These are phyloP conservation scores for Dactylonectria estremocensis DNA, from an alignment of 2,329 filamentous ascomycete species.

Conservation along the genomic window DNA sequence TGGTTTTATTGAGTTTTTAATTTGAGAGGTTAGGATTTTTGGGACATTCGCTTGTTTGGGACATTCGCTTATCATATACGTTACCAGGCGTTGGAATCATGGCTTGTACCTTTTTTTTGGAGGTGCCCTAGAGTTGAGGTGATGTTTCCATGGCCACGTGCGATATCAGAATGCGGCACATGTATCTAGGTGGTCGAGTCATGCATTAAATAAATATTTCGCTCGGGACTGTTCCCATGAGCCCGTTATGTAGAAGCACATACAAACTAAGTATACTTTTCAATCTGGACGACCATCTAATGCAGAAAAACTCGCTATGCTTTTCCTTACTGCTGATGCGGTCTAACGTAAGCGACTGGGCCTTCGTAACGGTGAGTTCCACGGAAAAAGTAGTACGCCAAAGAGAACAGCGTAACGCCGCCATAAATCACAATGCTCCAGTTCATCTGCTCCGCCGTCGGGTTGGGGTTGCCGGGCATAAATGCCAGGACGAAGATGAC, in stretches of 20 bases:
- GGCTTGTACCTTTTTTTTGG: too few species aligned
- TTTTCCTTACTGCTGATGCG: conserved; percentile 25
- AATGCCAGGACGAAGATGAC: conserved; percentile 42
- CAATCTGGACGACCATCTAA: not conserved
- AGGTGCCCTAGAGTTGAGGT: too few species aligned
- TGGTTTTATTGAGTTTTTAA: too few species aligned
- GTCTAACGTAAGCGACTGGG: conserved; percentile 38
- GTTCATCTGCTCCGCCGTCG: conserved; percentile 37
- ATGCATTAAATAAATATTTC: too few species aligned
- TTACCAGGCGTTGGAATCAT: too few species aligned
- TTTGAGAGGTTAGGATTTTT: too few species aligned
- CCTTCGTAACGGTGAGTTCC: conserved; percentile 40
- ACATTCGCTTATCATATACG: too few species aligned
- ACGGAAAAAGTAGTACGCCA: conserved; percentile 35
- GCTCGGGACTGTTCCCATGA: too few species aligned
- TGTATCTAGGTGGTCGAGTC: too few species aligned
- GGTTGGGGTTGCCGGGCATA: conserved; percentile 41
- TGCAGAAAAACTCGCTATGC: not conserved
- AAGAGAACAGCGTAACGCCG: conserved; percentile 20
- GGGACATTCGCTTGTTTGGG: too few species aligned
- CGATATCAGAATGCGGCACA: too few species aligned
- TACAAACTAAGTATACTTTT: not conserved
- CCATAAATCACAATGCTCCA: conserved; percentile 42
- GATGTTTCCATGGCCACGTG: too few species aligned
- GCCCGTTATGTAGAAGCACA: not conserved